Conservation (phyloP, 2,329 filamentous ascomycete genomes). For the Microsporum audouinii region DNA sequence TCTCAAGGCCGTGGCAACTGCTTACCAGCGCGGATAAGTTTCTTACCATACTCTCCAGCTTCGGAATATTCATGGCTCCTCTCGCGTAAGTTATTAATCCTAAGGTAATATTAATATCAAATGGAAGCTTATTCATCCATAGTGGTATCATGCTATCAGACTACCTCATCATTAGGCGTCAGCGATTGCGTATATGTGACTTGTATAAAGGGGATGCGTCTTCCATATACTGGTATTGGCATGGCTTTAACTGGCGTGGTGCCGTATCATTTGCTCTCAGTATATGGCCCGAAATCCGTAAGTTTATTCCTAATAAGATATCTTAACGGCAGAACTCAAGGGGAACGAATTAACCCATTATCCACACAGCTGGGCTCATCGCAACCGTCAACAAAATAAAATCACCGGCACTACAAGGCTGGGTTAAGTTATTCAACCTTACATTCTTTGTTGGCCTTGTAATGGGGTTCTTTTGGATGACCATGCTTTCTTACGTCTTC, state of each 20-base stretch:
- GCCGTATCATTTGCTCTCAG: conserved; percentile 16
- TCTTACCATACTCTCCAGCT: conserved; percentile 37
- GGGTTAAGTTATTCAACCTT: conserved; percentile 32
- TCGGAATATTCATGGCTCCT: conserved; percentile 37
- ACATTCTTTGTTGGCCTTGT: conserved; percentile 32
- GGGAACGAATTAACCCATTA: too few relatives aligned
- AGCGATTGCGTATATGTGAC: conserved; percentile 34
- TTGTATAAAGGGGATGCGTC: conserved; percentile 30
- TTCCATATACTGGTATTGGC: conserved; percentile 34
- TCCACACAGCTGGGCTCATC: conserved; percentile 25
- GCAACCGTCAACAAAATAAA: conserved; percentile 21
- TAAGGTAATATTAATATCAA: background rate
- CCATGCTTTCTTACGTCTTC: conserved; percentile 22
- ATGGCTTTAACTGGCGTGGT: conserved; percentile 38
- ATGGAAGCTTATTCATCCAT: background rate
- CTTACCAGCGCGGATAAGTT: conserved; percentile 38
- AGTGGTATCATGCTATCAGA: conserved; percentile 24
- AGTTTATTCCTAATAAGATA: background rate
- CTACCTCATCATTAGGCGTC: conserved; percentile 26
- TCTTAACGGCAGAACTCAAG: background rate
- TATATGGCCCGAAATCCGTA: conserved; percentile 7
- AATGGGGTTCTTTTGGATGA: conserved; percentile 28
- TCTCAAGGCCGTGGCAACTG: conserved; percentile 43
- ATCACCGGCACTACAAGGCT: conserved; percentile 19
- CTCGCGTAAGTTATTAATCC: conserved; percentile 17